A percentile compares a stretch with the other conserved stretches of the same genome.
Conservation (phyloP, 371 early-diverging fungal genomes). For the Apophysomyces variabilis region DNA sequence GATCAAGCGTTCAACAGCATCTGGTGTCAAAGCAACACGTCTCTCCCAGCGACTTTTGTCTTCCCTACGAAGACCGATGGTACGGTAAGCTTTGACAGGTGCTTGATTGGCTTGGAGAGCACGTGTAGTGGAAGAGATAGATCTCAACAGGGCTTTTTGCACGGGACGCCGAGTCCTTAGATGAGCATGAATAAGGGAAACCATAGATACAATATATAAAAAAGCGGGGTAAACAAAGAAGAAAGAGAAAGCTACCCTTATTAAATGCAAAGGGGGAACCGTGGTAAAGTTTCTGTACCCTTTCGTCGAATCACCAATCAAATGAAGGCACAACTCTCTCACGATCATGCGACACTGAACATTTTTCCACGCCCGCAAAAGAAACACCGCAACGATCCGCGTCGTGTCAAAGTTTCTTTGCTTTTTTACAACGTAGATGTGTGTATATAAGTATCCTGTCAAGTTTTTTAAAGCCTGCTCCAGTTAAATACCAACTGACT, state of each 20-base stretch:
- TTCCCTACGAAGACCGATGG: conserved; percentile 90
- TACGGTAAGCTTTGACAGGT: conserved; percentile 17
- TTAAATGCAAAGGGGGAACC: conserved; percentile 5
- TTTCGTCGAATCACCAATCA: conserved; percentile 3
- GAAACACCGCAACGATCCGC: too few species aligned
- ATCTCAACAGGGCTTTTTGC: conserved; percentile 6
- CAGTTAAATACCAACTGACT: too few species aligned
- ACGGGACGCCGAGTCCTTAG: conserved; percentile 4
- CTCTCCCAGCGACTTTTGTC: conserved; percentile 97
- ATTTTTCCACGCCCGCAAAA: too few species aligned
- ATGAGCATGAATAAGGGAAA: conserved; percentile 2
- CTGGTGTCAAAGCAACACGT: conserved; percentile 84
- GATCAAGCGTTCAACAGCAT: conserved; percentile 76
- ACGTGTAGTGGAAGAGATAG: conserved; percentile 8
- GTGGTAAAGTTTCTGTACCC: conserved; percentile 8
- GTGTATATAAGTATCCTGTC: too few species aligned
- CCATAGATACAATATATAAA: conserved; percentile 1
- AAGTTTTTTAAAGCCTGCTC: too few species aligned
- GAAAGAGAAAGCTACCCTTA: background rate
- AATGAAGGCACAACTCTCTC: conserved; percentile 1
- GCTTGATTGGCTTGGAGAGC: background rate
- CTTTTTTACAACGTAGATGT: too few species aligned
- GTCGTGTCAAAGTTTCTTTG: too few species aligned
- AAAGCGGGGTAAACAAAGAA: background rate
- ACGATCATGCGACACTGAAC: conserved; percentile 5